These are phyloP conservation scores for Hygrophoropsis aurantiaca DNA, from an alignment of 768 basidiomycete genomes.

Conservation along the genomic window DNA sequence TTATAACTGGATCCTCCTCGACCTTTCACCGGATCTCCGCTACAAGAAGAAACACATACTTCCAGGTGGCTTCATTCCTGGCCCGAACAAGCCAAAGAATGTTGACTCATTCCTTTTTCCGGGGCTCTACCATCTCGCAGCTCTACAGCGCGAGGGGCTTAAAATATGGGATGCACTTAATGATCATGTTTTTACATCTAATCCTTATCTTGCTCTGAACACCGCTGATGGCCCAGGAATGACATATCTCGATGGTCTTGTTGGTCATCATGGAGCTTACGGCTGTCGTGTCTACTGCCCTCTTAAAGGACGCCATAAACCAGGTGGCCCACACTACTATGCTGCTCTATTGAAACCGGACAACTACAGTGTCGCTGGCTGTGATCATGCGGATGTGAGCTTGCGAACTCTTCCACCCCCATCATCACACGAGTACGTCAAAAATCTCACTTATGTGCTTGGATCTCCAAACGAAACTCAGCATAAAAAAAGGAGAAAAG, in stretches of 20 bases:
- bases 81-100: slow-evolving; percentile 33
- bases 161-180: slow-evolving; percentile 17
- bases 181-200: slow-evolving; percentile 5
- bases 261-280: slow-evolving; percentile 33
- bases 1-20: slow-evolving; percentile 37
- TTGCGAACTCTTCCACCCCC: slow-evolving; percentile 5
- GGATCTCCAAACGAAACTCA: slow-evolving; percentile 11
- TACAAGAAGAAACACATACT: slow-evolving; percentile 32
- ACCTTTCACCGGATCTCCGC: slow-evolving; percentile 24
- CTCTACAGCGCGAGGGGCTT: slow-evolving; percentile 17
- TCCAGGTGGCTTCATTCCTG: slow-evolving; percentile 29
- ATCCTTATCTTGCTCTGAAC: slow-evolving; percentile 14
- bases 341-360: slow-evolving; percentile 29
- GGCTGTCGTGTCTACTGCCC: slow-evolving; percentile 28
- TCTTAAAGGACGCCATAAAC: slow-evolving; percentile 31
- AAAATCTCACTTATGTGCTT: not conserved
- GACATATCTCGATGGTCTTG: slow-evolving; percentile 29
- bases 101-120: slow-evolving; percentile 24
- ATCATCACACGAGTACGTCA: not conserved
- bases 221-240: slow-evolving; percentile 37
- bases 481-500: slow-evolving; percentile 20
- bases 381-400: slow-evolving; percentile 24
- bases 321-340: slow-evolving; percentile 31
- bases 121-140: slow-evolving; percentile 12
- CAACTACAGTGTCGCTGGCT: slow-evolving; percentile 21